These are phyloP conservation scores for Penicillium palitans DNA, from an alignment of 2,329 filamentous ascomycete genomes.

Conservation along the genomic window DNA sequence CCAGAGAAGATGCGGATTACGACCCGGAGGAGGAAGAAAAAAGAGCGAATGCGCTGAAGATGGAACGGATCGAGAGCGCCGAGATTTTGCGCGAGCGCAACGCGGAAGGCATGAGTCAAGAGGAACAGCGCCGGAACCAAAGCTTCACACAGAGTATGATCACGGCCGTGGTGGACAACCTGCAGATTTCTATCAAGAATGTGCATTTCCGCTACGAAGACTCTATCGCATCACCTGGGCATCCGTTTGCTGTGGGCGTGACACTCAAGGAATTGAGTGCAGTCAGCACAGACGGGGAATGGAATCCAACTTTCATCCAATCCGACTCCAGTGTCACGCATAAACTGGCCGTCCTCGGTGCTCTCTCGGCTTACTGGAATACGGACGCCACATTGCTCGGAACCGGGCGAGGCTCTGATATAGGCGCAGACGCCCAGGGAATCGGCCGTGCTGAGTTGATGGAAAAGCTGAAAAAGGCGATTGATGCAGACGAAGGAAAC, in stretches of 20 bases:
- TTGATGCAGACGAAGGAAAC: conserved; percentile 73
- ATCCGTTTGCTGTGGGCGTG: conserved; percentile 89
- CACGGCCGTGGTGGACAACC: conserved; percentile 96
- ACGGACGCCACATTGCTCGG: conserved; percentile 85
- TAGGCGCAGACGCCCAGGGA: conserved; percentile 58
- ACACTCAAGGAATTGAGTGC: conserved; percentile 97
- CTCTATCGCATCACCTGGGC: conserved; percentile 88
- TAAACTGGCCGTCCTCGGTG: conserved; percentile 88
- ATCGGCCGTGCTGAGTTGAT: conserved; percentile 74
- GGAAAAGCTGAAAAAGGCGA: conserved; percentile 72
- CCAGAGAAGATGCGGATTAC: conserved; percentile 92
- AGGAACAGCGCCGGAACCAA: conserved; percentile 96
- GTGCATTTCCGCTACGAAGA: conserved; percentile 99
- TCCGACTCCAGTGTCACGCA: conserved; percentile 79
- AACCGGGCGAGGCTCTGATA: conserved; percentile 71
- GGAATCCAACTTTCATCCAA: conserved; percentile 95
- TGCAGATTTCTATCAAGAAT: conserved; percentile 97
- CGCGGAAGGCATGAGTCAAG: conserved; percentile 86
- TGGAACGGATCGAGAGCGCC: conserved; percentile 96
- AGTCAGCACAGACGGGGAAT: conserved; percentile 90
- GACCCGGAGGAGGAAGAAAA: conserved; percentile 89
- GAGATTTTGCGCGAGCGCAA: conserved; percentile 91
- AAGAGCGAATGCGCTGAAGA: conserved; percentile 86
- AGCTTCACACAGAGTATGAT: conserved; percentile 94
- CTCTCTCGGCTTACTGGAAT: conserved; percentile 96